phyloP scores from a whole-genome alignment of 768 basidiomycete species.

The Baorangia bicolor region DNA sequence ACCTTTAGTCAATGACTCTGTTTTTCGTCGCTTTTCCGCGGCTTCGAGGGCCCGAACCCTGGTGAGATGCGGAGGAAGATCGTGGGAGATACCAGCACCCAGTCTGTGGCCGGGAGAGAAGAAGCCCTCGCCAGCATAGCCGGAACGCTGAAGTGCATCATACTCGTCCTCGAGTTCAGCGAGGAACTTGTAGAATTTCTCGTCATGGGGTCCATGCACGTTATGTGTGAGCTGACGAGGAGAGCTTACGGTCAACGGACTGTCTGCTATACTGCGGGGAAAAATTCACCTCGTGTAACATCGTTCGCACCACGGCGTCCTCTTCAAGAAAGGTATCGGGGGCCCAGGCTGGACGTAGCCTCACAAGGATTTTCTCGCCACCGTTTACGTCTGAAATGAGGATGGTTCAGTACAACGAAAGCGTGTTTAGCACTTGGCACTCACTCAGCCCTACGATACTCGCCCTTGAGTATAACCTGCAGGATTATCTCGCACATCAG shows the following conservation, averaged over 20 bases:
- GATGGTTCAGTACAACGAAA: not conserved
- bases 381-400: conserved; percentile 61
- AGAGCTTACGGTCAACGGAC: not conserved
- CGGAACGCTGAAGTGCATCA: conserved; percentile 70
- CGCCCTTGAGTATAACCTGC: conserved; percentile 6
- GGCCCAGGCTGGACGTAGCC: conserved; percentile 70
- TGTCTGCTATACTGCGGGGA: too few relatives aligned
- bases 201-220: conserved; percentile 87
- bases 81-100: conserved; percentile 65
- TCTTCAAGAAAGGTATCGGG: conserved; percentile 73
- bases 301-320: conserved; percentile 73
- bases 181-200: conserved; percentile 75
- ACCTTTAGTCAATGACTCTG: conserved; percentile 44
- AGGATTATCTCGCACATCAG: not conserved
- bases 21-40: conserved; percentile 68
- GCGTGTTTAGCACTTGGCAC: conserved; percentile 10
- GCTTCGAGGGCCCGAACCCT: conserved; percentile 70
- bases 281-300: conserved; percentile 80
- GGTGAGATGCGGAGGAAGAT: conserved; percentile 65
- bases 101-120: conserved; percentile 69
- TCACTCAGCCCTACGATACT: conserved; percentile 37
- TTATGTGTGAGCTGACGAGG: conserved; percentile 75
- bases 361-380: conserved; percentile 80
- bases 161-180: conserved; percentile 81
- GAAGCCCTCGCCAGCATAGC: conserved; percentile 93